Percentiles rank a stretch among this genome's conserved stretches.
phyloP scores from a whole-genome alignment of 306 rosid genomes.

The Arachis hypogaea region DNA sequence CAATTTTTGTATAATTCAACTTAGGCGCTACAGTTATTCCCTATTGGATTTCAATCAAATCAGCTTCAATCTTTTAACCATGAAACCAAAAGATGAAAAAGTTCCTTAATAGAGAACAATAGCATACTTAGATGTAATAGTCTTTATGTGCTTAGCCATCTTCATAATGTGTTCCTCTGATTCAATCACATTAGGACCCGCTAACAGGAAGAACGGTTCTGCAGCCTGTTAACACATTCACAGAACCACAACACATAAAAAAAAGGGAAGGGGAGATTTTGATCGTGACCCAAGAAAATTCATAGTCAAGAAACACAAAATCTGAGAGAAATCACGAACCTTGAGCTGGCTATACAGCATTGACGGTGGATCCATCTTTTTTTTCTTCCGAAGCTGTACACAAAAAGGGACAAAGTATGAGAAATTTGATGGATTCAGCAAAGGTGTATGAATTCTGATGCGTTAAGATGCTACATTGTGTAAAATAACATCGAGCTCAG shows the following conservation, averaged over 20 bases:
- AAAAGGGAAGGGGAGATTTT: neutral
- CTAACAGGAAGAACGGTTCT: conserved; percentile 84
- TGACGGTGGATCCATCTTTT: conserved; percentile 31
- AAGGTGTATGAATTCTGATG: neutral
- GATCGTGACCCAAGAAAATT: conserved; percentile 16
- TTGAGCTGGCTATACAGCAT: conserved; percentile 42
- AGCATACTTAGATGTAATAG: conserved; percentile 69
- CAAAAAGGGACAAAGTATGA: neutral
- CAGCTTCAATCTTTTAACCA: neutral
- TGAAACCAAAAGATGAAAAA: neutral
- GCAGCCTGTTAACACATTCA: conserved; percentile 56
- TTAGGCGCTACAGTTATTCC: neutral
- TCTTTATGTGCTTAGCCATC: conserved; percentile 79
- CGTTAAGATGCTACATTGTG: neutral
- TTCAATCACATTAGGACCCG: conserved; percentile 98
- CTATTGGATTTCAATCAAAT: conserved; percentile 20
- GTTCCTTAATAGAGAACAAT: neutral
- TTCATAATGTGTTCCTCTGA: conserved; percentile 83
- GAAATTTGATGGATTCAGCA: conserved; percentile 18
- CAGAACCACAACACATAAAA: conserved; percentile 29
- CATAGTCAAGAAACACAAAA: conserved; percentile 11
- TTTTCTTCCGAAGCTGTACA: conserved; percentile 24
- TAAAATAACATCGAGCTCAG: neutral
- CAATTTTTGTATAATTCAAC: conserved; percentile 9
- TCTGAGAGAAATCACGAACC: conserved; percentile 39